Conservation (phyloP, 768 basidiomycete genomes). For the Gautieria morchelliformis region DNA sequence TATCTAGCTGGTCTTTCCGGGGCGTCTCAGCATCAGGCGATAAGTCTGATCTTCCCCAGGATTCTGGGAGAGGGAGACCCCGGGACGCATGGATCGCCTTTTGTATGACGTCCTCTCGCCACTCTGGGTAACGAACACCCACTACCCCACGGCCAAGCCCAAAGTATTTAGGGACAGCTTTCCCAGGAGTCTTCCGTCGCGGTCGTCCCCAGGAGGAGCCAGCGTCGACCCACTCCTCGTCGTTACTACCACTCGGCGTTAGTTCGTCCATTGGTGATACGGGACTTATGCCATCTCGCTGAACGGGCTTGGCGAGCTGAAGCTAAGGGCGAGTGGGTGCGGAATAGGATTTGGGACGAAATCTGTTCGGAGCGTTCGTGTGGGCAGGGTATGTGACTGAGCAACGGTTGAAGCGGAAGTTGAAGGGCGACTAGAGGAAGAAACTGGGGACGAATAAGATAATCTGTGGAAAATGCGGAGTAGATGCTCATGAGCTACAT, state of each 20-base stretch:
- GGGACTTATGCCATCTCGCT: background rate
- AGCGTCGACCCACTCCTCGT: background rate
- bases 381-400: background rate
- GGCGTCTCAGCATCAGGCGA: background rate
- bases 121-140: constrained; percentile 54
- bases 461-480: constrained; percentile 4
- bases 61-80: constrained; percentile 31
- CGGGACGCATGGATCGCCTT: constrained; percentile 49
- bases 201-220: background rate
- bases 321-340: constrained; percentile 1
- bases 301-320: constrained; percentile 3
- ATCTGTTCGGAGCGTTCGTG: constrained; percentile 4
- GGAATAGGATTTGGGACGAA: constrained; percentile 8
- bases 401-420: background rate
- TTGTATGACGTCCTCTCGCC: constrained; percentile 42
- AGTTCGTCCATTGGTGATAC: background rate
- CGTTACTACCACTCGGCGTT: background rate
- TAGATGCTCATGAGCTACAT: constrained; percentile 2
- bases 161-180: background rate
- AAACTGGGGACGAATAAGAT: background rate
- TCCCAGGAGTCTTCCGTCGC: background rate
- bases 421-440: background rate
- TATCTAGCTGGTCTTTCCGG: too few species aligned
- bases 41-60: background rate
- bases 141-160: constrained; percentile 1